These are phyloP conservation scores for Arthroderma sp. DNA, from an alignment of 2,329 filamentous ascomycete genomes.

Conservation along the genomic window DNA sequence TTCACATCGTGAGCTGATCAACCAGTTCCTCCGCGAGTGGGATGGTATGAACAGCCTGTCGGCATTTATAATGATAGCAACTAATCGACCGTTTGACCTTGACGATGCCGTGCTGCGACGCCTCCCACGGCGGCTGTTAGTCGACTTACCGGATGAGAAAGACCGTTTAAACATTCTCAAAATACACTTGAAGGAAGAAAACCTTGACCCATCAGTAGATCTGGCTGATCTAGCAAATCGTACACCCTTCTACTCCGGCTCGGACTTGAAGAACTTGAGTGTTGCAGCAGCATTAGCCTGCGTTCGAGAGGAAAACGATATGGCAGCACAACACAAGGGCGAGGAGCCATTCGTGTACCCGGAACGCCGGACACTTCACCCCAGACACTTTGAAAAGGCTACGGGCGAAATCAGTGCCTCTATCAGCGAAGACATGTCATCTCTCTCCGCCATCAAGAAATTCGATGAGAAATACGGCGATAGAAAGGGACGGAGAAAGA, in stretches of 20 bases:
- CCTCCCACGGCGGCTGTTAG: conserved; percentile 35
- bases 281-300: conserved; percentile 38
- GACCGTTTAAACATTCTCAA: conserved; percentile 36
- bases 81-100: conserved; percentile 87
- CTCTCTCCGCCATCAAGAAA: conserved; percentile 71
- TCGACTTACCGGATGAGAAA: conserved; percentile 35
- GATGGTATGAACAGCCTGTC: conserved; percentile 74
- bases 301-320: conserved; percentile 35
- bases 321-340: conserved; percentile 23
- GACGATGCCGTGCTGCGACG: conserved; percentile 48
- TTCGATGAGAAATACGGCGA: conserved; percentile 95
- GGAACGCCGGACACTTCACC: conserved; percentile 51
- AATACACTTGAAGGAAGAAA: conserved; percentile 37
- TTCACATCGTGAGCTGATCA: conserved; percentile 78
- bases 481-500: conserved; percentile 52
- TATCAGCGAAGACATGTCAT: conserved; percentile 87
- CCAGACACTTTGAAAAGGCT: conserved; percentile 69
- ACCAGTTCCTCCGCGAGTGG: conserved; percentile 94
- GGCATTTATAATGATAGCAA: conserved; percentile 96
- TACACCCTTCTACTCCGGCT: conserved; percentile 39
- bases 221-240: conserved; percentile 30
- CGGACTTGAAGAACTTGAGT: conserved; percentile 39
- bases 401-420: conserved; percentile 81
- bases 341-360: conserved; percentile 48
- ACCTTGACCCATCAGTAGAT: conserved; percentile 28